Conservation (phyloP, 2,329 filamentous ascomycete species). For the Fusarium coicis region DNA sequence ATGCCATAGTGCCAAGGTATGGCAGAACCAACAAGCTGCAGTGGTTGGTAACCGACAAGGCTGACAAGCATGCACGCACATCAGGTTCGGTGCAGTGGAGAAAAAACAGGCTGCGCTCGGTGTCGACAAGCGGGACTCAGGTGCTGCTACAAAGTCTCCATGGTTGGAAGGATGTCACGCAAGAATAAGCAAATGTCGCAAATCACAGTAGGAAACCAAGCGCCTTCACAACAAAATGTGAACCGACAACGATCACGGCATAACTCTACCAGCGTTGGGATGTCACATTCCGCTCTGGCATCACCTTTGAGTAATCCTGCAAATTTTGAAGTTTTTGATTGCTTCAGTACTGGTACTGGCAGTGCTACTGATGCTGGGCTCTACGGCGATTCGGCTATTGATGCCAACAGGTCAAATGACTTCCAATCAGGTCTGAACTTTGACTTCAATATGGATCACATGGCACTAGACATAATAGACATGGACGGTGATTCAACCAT, state of each 20-base stretch:
- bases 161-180: not conserved
- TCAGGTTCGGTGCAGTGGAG: not conserved
- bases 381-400: not conserved
- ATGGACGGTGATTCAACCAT: not conserved
- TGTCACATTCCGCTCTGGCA: not conserved
- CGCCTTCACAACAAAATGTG: not conserved
- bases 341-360: not conserved
- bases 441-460: not conserved
- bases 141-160: not conserved
- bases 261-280: not conserved
- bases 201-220: not conserved
- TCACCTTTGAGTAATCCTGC: not conserved
- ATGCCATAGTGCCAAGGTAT: not conserved
- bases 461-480: not conserved
- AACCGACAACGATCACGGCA: not conserved
- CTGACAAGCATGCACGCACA: not conserved
- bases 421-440: not conserved
- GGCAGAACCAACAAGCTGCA: not conserved
- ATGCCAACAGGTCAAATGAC: not conserved
- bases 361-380: not conserved
- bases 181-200: not conserved
- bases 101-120: not conserved
- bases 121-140: not conserved
- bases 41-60: not conserved
- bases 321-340: not conserved